Base-by-base conservation (phyloP, 2,329 filamentous ascomycete species). In the Epichloe hybrida region DNA sequence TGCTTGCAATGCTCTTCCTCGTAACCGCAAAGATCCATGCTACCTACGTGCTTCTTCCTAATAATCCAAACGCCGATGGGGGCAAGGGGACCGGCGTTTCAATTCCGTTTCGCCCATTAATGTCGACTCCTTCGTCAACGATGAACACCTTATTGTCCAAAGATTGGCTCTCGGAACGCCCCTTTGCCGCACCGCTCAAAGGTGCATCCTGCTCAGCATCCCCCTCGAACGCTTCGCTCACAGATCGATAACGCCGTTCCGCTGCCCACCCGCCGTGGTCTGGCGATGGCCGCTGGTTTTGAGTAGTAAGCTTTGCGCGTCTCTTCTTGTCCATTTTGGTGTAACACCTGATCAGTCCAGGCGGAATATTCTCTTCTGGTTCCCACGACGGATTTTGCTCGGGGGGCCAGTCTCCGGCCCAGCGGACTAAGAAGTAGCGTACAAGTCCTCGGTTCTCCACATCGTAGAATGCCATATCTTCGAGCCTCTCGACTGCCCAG, bases 311-410 rank as follows among this genome's bases (percentile, higher is more conserved):
- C 34, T 39, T 46, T n/a, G 49, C 42, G 12, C 55, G 53, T 53
- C 62, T 63, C 44, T 59, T 61, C 20, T 56, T 62, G 3, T 43
- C 49, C 12, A 57, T 56, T 46, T 66, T 68, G 8, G 62, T 52
- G 51, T 72, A 80, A 2, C 62, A 62, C 6, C 60, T 63, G 1
- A 78, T 63, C 39, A 79, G 57, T 0, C 52, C 52, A 0, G 59
- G 51, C 0, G 72, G 61, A 2, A 81, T 69, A 49, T 79, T 77
- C 3, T 69, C 68, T 54, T 73, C 70, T 0, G 76, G 77, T 57
- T 81, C 77, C 77, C 77, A 81, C 0, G 76, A 75, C 0, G 75
- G 74, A 50, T 81, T 79, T 57, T 79, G 69, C 8, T 72, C 72
- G 68, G 62, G 0, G 0, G 77, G 75, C 77, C 77, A 81, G 52